Percentiles rank a stretch among this genome's conserved stretches.
Evolutionary conservation across 163 green algal genomes (phyloP).

Genomic region (Scenedesmus sp.): DNA sequence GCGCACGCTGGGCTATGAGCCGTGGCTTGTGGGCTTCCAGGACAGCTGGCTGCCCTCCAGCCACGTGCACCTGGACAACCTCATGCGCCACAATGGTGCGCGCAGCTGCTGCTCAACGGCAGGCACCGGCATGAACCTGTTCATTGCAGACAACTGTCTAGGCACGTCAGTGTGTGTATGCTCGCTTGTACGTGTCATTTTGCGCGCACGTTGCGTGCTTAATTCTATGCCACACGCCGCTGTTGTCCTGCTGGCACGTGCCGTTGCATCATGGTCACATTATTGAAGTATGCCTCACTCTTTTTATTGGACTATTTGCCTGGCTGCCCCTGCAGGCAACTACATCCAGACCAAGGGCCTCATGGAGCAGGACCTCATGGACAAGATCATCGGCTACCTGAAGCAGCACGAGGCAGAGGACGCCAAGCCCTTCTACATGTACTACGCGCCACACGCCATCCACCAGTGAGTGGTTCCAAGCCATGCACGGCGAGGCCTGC

Average conservation of each 20-base stretch:
- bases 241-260: not conserved
- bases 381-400: slow-evolving; percentile 41
- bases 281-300: too few relatives aligned
- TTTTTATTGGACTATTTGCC: not conserved
- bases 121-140: not conserved
- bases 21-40: slow-evolving; percentile 30
- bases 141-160: not conserved
- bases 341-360: slow-evolving; percentile 47
- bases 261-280: too few relatives aligned
- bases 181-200: too few relatives aligned
- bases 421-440: slow-evolving; percentile 43
- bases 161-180: not conserved
- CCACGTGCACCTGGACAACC: slow-evolving; percentile 54
- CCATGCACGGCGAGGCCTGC: not conserved
- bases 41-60: slow-evolving; percentile 44
- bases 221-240: not conserved
- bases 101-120: not conserved
- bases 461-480: slow-evolving; percentile 32
- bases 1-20: slow-evolving; percentile 48
- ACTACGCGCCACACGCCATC: slow-evolving; percentile 45
- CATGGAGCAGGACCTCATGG: slow-evolving; percentile 53
- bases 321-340: not conserved
- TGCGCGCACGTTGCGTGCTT: not conserved
- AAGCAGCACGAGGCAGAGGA: not conserved
- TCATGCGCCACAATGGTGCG: slow-evolving; percentile 36